A percentile compares a stretch with the other conserved stretches of the same genome.
These are phyloP conservation scores for Liquidambar formosana DNA, from an alignment of 164 flowering plant genomes.

Conservation along the genomic window DNA sequence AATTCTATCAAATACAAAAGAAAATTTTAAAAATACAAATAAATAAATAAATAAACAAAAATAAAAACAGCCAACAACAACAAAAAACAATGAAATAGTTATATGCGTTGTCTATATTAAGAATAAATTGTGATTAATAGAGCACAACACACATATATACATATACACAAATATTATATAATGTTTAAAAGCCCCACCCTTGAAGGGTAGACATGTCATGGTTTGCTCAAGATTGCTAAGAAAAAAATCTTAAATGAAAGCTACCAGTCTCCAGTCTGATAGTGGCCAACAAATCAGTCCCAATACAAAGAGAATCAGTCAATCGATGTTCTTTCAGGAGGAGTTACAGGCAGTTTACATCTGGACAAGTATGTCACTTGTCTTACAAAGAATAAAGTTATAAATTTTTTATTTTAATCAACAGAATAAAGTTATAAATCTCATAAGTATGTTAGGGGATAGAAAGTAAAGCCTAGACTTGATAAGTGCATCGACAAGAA, in stretches of 20 bases:
- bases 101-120: not conserved
- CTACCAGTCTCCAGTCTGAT: not conserved
- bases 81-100: too few relatives aligned
- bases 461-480: not conserved
- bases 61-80: too few relatives aligned
- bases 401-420: too few relatives aligned
- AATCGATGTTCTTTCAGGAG: not conserved
- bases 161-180: not conserved
- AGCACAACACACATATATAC: not conserved
- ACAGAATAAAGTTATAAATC: too few relatives aligned
- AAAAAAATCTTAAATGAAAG: not conserved
- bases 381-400: not conserved
- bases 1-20: not conserved
- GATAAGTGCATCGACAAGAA: too few relatives aligned
- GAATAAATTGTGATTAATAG: not conserved
- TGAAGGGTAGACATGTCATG: not conserved
- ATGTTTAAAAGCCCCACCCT: not conserved
- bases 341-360: not conserved
- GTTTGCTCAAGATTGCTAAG: not conserved
- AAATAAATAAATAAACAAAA: too few relatives aligned
- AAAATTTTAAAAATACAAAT: not conserved
- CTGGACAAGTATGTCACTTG: not conserved
- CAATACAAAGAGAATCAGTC: too few relatives aligned
- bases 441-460: too few relatives aligned
- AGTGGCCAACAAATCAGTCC: too few relatives aligned